These are phyloP conservation scores for Malassezia slooffiae DNA, from an alignment of 1,284 basidiomycete species.

Conservation along the genomic window DNA sequence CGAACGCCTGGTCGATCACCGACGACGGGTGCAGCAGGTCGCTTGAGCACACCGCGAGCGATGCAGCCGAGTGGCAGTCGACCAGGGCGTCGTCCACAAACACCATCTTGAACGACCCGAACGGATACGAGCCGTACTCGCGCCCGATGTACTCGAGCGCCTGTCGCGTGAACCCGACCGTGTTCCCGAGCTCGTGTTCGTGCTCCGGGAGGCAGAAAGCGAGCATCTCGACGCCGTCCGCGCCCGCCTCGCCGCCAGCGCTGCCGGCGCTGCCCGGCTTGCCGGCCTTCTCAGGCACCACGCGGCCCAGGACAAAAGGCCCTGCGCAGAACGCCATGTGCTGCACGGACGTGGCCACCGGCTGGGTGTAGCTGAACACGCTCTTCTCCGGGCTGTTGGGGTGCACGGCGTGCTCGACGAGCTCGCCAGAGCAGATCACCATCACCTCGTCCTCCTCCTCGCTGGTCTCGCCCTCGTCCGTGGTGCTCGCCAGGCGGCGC, in stretches of 20 bases:
- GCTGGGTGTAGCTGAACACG: constrained; percentile 85
- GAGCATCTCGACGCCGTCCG: constrained; percentile 66
- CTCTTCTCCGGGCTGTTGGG: constrained; percentile 87
- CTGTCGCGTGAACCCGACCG: constrained; percentile 67
- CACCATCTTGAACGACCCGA: constrained; percentile 80
- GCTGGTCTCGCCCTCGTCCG: constrained; percentile 14
- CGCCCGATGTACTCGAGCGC: constrained; percentile 85
- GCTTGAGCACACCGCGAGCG: constrained; percentile 66
- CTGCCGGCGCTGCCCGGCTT: constrained; percentile 54
- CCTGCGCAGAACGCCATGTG: constrained; percentile 93
- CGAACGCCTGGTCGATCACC: constrained; percentile 85
- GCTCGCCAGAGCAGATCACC: constrained; percentile 83
- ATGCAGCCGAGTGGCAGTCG: constrained; percentile 67
- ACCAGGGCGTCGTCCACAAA: constrained; percentile 71
- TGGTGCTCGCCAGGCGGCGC: constrained; percentile 49
- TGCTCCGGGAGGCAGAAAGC: constrained; percentile 81
- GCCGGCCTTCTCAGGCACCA: constrained; percentile 16
- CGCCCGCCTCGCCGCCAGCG: constrained; percentile 9
- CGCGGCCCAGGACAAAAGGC: constrained; percentile 55
- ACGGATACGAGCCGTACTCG: constrained; percentile 93
- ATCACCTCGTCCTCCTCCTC: constrained; percentile 48
- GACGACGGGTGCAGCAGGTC: constrained; percentile 78
- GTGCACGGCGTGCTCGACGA: constrained; percentile 57
- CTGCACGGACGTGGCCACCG: constrained; percentile 78
- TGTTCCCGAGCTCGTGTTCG: constrained; percentile 58